Percentiles rank a stretch among this genome's conserved stretches.
Evolutionary conservation across 768 basidiomycete genomes (phyloP).

Genomic region (Rhodotorula babjevae): DNA sequence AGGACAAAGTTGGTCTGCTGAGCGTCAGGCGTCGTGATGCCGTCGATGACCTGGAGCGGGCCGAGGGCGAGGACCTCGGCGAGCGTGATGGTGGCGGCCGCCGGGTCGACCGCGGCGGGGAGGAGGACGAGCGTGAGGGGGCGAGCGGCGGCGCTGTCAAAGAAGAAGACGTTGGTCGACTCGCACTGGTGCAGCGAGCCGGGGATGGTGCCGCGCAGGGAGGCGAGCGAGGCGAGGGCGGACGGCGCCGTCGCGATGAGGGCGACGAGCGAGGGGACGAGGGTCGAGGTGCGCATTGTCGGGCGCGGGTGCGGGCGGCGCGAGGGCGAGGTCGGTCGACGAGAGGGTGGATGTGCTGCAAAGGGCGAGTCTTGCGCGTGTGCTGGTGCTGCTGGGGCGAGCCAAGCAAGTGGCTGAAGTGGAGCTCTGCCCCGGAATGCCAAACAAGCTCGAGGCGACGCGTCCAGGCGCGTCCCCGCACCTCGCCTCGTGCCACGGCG

Average conservation of each 20-base stretch:
- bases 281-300: constrained; percentile 8
- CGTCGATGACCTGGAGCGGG: constrained; percentile 27
- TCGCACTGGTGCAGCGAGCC: constrained; percentile 37
- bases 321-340: neutral
- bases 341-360: too few species aligned
- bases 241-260: constrained; percentile 1
- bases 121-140: constrained; percentile 34
- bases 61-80: constrained; percentile 9
- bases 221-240: neutral
- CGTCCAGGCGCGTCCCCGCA: neutral
- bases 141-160: constrained; percentile 28
- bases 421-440: neutral
- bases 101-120: constrained; percentile 2
- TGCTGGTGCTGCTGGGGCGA: too few species aligned
- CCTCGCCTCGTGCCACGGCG: neutral
- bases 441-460: neutral
- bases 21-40: constrained; percentile 33
- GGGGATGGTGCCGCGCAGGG: constrained; percentile 10
- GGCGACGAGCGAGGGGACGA: neutral
- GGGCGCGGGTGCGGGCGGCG: too few species aligned
- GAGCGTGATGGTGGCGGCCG: constrained; percentile 13
- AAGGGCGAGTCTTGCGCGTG: too few species aligned
- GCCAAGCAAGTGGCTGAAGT: neutral
- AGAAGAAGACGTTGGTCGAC: constrained; percentile 35
- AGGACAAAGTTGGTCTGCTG: constrained; percentile 22